Conservation (phyloP, 2,329 filamentous ascomycete genomes). For the Sporothrix brasiliensis region DNA sequence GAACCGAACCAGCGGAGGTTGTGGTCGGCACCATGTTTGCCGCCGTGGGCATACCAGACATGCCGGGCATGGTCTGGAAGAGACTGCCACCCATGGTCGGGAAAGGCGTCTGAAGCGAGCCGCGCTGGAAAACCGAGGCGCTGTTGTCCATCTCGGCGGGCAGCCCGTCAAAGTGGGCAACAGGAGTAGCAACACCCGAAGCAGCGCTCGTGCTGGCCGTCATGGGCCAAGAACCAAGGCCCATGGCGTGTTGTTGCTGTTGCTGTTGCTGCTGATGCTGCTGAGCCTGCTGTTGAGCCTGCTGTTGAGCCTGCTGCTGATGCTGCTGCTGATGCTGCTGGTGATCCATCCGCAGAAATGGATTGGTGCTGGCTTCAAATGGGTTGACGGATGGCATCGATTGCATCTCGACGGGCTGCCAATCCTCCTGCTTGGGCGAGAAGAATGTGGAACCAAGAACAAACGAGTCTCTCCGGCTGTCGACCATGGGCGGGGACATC, state of each 20-base stretch:
- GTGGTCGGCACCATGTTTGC: constrained; percentile 13
- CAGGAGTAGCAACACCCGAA: constrained; percentile 73
- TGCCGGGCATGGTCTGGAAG: constrained; percentile 48
- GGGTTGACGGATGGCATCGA: constrained; percentile 65
- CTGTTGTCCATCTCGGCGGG: constrained; percentile 58
- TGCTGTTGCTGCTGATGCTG: constrained; percentile 49
- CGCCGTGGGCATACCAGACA: constrained; percentile 56
- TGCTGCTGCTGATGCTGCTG: constrained; percentile 44
- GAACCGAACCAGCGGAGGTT: constrained; percentile 30
- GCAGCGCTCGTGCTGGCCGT: constrained; percentile 47
- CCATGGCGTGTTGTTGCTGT: constrained; percentile 46
- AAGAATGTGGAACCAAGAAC: constrained; percentile 61
- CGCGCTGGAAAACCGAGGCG: constrained; percentile 55
- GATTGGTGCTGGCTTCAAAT: constrained; percentile 62
- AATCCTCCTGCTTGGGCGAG: constrained; percentile 67
- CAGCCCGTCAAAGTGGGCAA: constrained; percentile 69
- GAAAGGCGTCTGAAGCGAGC: constrained; percentile 57
- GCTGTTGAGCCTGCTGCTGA: constrained; percentile 27
- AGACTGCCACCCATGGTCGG: constrained; percentile 55
- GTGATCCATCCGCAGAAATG: constrained; percentile 67
- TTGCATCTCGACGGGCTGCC: constrained; percentile 67
- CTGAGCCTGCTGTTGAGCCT: constrained; percentile 29
- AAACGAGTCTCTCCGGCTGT: constrained; percentile 66
- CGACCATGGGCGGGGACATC: constrained; percentile 64
- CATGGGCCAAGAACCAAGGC: constrained; percentile 61